phyloP scores from a whole-genome alignment of 768 basidiomycete species.

The Suillus subaureus region DNA sequence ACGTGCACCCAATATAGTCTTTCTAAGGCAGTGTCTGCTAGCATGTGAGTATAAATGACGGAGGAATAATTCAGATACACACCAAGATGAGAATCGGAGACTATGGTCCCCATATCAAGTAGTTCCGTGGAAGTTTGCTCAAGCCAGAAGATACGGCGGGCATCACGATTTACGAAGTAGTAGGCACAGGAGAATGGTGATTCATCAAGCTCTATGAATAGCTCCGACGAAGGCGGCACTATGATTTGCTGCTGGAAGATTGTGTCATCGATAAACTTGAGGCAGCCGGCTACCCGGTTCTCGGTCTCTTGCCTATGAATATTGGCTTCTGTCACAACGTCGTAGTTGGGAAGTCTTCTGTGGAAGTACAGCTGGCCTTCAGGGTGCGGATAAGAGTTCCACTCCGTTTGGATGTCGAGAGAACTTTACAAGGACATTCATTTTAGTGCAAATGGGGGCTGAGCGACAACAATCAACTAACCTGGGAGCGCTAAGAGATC shows the following conservation, averaged over 20 bases:
- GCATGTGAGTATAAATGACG: conserved; percentile 12
- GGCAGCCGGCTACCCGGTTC: conserved; percentile 41
- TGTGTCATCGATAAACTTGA: conserved; percentile 34
- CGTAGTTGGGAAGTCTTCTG: conserved; percentile 16
- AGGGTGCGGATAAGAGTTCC: conserved; percentile 51
- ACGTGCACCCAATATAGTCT: conserved; percentile 64
- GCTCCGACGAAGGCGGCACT: conserved; percentile 45
- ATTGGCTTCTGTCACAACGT: conserved; percentile 59
- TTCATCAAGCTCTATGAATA: conserved; percentile 50
- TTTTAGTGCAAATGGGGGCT: too few species aligned
- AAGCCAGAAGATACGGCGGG: conserved; percentile 57
- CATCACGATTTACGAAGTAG: conserved; percentile 55
- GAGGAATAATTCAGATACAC: conserved; percentile 22
- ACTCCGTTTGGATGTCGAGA: conserved; percentile 17
- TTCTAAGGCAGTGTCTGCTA: conserved; percentile 46
- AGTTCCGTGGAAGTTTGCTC: conserved; percentile 44
- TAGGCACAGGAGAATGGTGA: conserved; percentile 48
- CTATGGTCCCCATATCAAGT: conserved; percentile 46
- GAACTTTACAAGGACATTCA: background rate
- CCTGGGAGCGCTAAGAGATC: background rate
- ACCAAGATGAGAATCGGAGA: conserved; percentile 58
- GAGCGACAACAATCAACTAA: background rate
- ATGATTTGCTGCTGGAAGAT: conserved; percentile 34
- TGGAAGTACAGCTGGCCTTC: conserved; percentile 59
- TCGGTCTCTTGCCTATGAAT: conserved; percentile 41